Percentiles rank a stretch among this genome's conserved stretches.
Conservation (phyloP, 441 rosid species). For the Euphorbia celastroides region DNA sequence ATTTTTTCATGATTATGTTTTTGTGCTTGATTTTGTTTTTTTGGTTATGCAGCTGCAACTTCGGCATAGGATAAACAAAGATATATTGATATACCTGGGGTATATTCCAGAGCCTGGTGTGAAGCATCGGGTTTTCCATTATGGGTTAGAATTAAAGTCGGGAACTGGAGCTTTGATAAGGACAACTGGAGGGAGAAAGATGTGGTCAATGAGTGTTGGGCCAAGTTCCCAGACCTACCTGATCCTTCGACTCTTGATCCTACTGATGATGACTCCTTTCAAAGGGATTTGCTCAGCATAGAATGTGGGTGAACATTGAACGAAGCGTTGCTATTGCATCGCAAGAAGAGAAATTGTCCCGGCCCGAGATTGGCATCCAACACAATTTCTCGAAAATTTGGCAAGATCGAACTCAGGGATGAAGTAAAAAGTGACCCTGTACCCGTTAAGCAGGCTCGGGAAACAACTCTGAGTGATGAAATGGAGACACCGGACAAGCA, state of each 20-base stretch:
- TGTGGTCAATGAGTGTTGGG: slow-evolving; percentile 78
- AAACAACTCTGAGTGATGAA: slow-evolving; percentile 24
- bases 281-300: slow-evolving; percentile 80
- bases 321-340: slow-evolving; percentile 76
- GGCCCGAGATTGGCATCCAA: slow-evolving; percentile 33
- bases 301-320: slow-evolving; percentile 83
- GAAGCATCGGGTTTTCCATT: slow-evolving; percentile 85
- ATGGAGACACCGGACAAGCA: slow-evolving; percentile 41
- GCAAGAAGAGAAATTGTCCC: slow-evolving; percentile 66
- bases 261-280: slow-evolving; percentile 39
- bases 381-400: slow-evolving; percentile 49
- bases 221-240: slow-evolving; percentile 89
- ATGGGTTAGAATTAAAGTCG: slow-evolving; percentile 87
- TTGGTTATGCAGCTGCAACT: slow-evolving; percentile 65
- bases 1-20: neutral
- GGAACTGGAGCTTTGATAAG: slow-evolving; percentile 96
- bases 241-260: slow-evolving; percentile 49
- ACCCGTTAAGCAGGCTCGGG: slow-evolving; percentile 27
- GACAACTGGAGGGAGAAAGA: slow-evolving; percentile 85
- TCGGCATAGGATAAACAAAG: slow-evolving; percentile 62
- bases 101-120: slow-evolving; percentile 77
- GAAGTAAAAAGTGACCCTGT: slow-evolving; percentile 23
- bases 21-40: slow-evolving; percentile 10
- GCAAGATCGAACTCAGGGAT: slow-evolving; percentile 29
- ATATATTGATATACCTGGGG: slow-evolving; percentile 88